These are phyloP conservation scores for Usnea hakonensis DNA, from an alignment of 495 filamentous ascomycete genomes.

Conservation along the genomic window DNA sequence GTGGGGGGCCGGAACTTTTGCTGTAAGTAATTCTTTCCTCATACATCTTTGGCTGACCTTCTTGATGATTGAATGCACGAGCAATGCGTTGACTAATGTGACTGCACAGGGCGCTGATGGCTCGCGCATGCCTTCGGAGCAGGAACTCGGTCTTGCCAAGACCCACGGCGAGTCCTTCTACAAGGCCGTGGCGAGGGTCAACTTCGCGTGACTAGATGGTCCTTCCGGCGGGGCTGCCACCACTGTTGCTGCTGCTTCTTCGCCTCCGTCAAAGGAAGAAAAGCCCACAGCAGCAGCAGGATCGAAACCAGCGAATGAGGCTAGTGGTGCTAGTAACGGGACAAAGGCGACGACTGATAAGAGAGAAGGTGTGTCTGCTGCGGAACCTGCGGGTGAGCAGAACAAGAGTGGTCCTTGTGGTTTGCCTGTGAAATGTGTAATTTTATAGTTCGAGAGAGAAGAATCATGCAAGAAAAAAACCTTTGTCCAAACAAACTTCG, in stretches of 20 bases:
- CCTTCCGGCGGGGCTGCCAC: background rate
- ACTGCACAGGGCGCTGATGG: conserved; percentile 53
- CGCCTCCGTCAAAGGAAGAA: background rate
- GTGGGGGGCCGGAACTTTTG: conserved; percentile 94
- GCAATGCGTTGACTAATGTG: conserved; percentile 2
- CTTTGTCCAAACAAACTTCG: too few species aligned
- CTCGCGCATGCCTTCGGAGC: conserved; percentile 64
- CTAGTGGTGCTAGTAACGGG: background rate
- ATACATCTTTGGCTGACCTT: background rate
- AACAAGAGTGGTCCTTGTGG: conserved; percentile 57
- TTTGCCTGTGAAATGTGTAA: conserved; percentile 58
- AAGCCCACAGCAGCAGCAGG: background rate
- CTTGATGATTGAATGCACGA: background rate
- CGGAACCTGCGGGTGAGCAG: conserved; percentile 8
- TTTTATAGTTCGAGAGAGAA: conserved; percentile 38
- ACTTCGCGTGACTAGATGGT: conserved; percentile 77
- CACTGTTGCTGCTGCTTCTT: background rate
- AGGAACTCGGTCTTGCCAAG: conserved; percentile 70
- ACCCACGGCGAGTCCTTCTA: conserved; percentile 86
- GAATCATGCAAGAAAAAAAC: too few species aligned
- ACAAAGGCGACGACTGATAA: background rate
- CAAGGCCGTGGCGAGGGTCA: conserved; percentile 62
- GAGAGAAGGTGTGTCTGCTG: background rate
- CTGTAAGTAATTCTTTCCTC: conserved; percentile 42
- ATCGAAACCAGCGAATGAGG: background rate